A percentile compares a stretch with the other conserved stretches of the same genome.
Evolutionary conservation across 257 asterid genomes (phyloP).

Genomic region (Rauvolfia tetraphylla): DNA sequence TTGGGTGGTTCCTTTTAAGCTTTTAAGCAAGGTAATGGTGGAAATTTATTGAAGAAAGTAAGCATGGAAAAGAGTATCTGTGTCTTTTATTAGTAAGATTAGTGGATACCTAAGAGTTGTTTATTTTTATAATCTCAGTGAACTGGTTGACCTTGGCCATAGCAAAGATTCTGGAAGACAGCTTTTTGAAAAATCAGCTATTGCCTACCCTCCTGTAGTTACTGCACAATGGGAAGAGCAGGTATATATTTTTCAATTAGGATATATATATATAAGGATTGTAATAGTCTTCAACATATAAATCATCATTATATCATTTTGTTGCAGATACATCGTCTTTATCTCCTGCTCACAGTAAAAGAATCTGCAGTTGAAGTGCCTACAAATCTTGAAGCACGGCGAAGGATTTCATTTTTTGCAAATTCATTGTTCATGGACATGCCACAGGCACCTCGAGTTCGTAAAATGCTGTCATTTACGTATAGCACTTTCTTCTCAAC

Average conservation of each 20-base stretch:
- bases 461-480: slow-evolving; percentile 98
- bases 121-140: slow-evolving; percentile 49
- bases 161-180: slow-evolving; percentile 86
- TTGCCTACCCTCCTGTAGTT: slow-evolving; percentile 72
- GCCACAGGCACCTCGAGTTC: slow-evolving; percentile 98
- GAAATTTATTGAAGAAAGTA: not conserved
- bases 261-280: not conserved
- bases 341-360: slow-evolving; percentile 88
- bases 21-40: not conserved
- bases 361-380: slow-evolving; percentile 96
- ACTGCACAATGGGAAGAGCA: slow-evolving; percentile 98
- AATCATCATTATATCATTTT: slow-evolving; percentile 1
- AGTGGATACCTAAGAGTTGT: not conserved
- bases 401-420: slow-evolving; percentile 88
- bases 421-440: slow-evolving; percentile 95
- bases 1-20: not conserved
- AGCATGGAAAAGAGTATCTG: not conserved
- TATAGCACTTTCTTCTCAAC: slow-evolving; percentile 9
- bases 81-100: not conserved
- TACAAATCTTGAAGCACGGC: slow-evolving; percentile 89
- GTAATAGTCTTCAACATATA: not conserved
- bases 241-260: slow-evolving; percentile 34
- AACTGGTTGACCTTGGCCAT: slow-evolving; percentile 75
- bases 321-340: slow-evolving; percentile 83
- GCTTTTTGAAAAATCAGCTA: slow-evolving; percentile 65